Evolutionary conservation across 2,329 filamentous ascomycete genomes (phyloP).

Genomic region (Pseudogymnoascus sp.): DNA sequence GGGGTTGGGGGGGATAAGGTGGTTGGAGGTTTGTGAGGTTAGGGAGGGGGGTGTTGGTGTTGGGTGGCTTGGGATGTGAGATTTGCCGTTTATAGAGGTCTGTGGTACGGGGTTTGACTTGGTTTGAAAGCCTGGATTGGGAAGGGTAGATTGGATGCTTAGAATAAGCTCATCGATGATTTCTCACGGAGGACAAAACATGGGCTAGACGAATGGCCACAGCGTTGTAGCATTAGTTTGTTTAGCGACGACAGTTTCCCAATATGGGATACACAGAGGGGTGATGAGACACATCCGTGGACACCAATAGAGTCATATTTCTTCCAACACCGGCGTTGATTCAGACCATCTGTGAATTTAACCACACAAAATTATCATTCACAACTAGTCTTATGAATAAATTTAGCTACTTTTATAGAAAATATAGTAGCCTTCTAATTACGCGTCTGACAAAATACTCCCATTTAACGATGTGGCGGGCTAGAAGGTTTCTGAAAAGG

Average conservation of each 20-base stretch:
- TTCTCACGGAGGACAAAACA: background rate
- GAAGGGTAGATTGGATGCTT: background rate
- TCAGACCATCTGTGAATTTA: background rate
- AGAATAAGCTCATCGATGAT: background rate
- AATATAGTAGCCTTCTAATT: background rate
- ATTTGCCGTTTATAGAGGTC: background rate
- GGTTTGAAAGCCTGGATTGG: background rate
- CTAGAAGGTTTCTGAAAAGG: background rate
- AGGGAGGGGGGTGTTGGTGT: background rate
- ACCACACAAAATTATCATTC: background rate
- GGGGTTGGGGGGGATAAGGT: conserved; percentile 27
- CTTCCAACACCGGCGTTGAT: background rate
- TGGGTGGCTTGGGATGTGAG: background rate
- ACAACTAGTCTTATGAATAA: background rate
- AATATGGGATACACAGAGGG: background rate
- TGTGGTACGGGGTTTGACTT: background rate
- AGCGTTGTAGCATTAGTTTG: background rate
- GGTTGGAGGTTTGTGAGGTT: conserved; percentile 25
- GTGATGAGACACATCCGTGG: background rate
- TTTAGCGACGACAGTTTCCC: background rate
- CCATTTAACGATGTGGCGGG: background rate
- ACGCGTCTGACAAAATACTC: background rate
- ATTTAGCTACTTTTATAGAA: background rate
- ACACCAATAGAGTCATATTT: background rate
- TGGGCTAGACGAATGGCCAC: background rate